Evolutionary conservation across 495 filamentous ascomycete species (phyloP).

Genomic region (Hyphodiscus hymeniophilus): DNA sequence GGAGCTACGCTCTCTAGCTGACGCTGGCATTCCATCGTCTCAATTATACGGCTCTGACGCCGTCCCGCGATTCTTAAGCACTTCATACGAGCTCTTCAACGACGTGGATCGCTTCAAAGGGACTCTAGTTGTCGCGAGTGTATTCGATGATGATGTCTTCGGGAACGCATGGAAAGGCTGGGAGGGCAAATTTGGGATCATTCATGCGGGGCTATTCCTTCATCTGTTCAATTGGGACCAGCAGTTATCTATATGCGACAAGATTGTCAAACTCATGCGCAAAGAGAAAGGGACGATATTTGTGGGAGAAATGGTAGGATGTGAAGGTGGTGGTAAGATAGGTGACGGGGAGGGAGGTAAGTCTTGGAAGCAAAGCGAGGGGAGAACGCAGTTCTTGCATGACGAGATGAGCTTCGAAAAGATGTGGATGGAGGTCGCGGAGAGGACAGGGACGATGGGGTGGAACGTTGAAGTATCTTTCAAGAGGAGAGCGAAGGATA

Average conservation of each 20-base stretch:
- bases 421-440: conserved; percentile 38
- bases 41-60: conserved; percentile 42
- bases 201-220: conserved; percentile 23
- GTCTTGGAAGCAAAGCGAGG: conserved; percentile 10
- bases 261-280: conserved; percentile 23
- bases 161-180: conserved; percentile 8
- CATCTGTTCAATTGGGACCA: conserved; percentile 29
- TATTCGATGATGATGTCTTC: conserved; percentile 27
- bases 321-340: conserved; percentile 1
- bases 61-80: conserved; percentile 35
- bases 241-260: conserved; percentile 25
- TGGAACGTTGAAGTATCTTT: conserved; percentile 28
- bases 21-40: conserved; percentile 32
- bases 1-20: conserved; percentile 38
- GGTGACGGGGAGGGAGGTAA: conserved; percentile 22
- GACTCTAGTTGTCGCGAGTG: conserved; percentile 14
- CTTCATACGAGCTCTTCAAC: conserved; percentile 35
- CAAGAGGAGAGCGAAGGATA: conserved; percentile 15
- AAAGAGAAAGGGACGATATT: conserved; percentile 21
- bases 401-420: conserved; percentile 32
- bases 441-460: conserved; percentile 32
- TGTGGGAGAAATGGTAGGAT: conserved; percentile 24
- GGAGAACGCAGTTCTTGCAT: conserved; percentile 29
- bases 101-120: conserved; percentile 22
- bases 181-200: conserved; percentile 23